Evolutionary conservation across 805 yeast species (phyloP).

Genomic region (Candida alai): DNA sequence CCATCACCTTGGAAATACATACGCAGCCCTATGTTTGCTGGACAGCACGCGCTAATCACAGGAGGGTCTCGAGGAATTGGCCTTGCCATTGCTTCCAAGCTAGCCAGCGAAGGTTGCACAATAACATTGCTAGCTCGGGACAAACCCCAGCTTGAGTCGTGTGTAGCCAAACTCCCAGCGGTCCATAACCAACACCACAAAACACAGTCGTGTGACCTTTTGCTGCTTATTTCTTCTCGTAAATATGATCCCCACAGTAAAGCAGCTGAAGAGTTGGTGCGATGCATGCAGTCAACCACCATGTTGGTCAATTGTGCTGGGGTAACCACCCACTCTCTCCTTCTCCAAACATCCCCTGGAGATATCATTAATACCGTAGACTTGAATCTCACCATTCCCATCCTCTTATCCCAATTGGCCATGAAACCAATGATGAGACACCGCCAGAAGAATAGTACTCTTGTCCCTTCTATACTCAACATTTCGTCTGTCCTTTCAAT

Average conservation of each 20-base stretch:
- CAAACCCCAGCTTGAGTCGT: conserved; percentile 25
- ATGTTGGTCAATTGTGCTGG: conserved; percentile 68
- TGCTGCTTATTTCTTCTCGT: conserved; percentile 4
- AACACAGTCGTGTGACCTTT: conserved; percentile 11
- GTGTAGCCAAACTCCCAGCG: conserved; percentile 8
- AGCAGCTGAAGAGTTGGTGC: not conserved
- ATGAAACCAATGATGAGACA: conserved; percentile 46
- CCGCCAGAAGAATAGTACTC: not conserved
- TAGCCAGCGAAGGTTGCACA: conserved; percentile 30
- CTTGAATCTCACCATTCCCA: conserved; percentile 60
- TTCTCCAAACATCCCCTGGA: conserved; percentile 38
- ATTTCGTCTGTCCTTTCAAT: conserved; percentile 62
- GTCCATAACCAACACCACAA: conserved; percentile 9
- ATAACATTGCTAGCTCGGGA: conserved; percentile 34
- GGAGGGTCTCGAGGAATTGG: conserved; percentile 43
- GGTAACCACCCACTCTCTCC: conserved; percentile 50
- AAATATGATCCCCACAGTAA: not conserved
- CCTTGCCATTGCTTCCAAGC: conserved; percentile 20
- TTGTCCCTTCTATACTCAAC: conserved; percentile 54
- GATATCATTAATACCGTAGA: conserved; percentile 45
- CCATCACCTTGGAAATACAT: too few relatives aligned
- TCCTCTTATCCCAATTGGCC: conserved; percentile 52
- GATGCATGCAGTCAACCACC: conserved; percentile 20
- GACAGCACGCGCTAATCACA: conserved; percentile 32
- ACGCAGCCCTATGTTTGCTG: conserved; percentile 9